Percentiles rank a stretch among this genome's conserved stretches.
These are phyloP conservation scores for Cicer bijugum DNA, from an alignment of 306 rosid genomes.

Conservation along the genomic window DNA sequence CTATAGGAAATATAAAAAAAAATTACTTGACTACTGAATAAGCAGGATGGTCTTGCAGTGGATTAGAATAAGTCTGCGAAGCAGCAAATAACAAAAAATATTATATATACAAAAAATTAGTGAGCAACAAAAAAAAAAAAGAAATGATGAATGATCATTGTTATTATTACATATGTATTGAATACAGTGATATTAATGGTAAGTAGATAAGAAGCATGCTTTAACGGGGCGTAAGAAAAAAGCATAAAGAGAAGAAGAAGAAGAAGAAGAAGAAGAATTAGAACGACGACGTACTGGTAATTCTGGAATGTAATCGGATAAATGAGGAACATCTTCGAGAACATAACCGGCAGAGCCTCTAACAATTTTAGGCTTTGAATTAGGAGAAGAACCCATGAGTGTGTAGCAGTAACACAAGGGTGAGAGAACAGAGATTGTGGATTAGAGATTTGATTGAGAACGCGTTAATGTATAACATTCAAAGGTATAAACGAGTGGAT, in stretches of 20 bases:
- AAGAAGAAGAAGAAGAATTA: background rate
- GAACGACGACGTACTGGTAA: conserved; percentile 66
- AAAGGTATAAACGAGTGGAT: conserved; percentile 6
- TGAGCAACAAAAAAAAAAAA: no score
- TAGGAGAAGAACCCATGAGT: conserved; percentile 47
- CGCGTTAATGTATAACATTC: conserved; percentile 13
- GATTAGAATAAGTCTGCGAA: conserved; percentile 78
- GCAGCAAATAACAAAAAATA: conserved; percentile 1
- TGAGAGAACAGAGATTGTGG: background rate
- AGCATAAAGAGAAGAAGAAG: background rate
- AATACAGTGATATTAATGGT: background rate
- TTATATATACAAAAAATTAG: background rate
- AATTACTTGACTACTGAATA: conserved; percentile 91
- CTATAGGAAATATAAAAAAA: background rate
- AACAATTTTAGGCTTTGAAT: conserved; percentile 52
- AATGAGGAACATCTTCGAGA: conserved; percentile 86
- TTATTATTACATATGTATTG: no score
- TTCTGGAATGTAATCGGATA: conserved; percentile 71
- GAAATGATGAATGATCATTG: background rate
- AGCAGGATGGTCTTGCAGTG: conserved; percentile 88
- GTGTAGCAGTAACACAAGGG: no score
- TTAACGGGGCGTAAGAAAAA: conserved; percentile 41
- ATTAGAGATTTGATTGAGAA: background rate
- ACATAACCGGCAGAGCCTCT: conserved; percentile 68
- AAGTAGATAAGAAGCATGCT: conserved; percentile 34